phyloP scores from a whole-genome alignment of 2,329 filamentous ascomycete species.

The Pseudocercospora eumusae region DNA sequence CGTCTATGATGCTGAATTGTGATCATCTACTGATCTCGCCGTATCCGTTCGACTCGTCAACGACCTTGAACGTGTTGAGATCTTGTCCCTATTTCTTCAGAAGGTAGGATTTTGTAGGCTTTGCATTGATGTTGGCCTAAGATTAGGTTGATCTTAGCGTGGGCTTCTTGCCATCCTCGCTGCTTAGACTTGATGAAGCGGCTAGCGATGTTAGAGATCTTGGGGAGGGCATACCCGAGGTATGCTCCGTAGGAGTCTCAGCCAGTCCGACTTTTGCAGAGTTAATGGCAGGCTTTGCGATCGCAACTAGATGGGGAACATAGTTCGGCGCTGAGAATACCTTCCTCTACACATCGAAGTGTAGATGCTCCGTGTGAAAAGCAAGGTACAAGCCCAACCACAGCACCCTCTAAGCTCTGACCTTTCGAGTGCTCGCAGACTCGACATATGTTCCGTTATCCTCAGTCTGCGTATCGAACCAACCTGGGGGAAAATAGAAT shows the following conservation, averaged over 20 bases:
- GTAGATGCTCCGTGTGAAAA: slow-evolving; percentile 29
- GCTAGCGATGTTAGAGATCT: no score
- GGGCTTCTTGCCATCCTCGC: no score
- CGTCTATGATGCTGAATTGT: no score
- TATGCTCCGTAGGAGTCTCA: neutral
- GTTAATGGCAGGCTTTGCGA: no score
- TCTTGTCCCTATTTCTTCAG: neutral
- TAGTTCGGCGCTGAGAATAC: slow-evolving; percentile 23
- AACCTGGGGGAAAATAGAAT: slow-evolving; percentile 59
- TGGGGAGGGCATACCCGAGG: no score
- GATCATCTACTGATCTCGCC: no score
- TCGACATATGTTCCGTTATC: slow-evolving; percentile 56
- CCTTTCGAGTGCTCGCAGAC: slow-evolving; percentile 25
- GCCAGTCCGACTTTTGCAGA: neutral
- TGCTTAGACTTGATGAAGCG: no score
- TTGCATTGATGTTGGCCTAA: neutral
- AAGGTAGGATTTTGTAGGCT: no score
- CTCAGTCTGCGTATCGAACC: slow-evolving; percentile 64
- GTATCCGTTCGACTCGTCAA: no score
- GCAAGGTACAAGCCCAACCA: slow-evolving; percentile 35
- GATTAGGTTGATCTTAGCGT: no score
- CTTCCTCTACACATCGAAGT: slow-evolving; percentile 26
- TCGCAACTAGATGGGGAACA: no score
- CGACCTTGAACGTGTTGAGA: no score
- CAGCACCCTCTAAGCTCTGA: slow-evolving; percentile 29